Conservation (phyloP, 2,329 filamentous ascomycete species). For the Onygenales sp. region DNA sequence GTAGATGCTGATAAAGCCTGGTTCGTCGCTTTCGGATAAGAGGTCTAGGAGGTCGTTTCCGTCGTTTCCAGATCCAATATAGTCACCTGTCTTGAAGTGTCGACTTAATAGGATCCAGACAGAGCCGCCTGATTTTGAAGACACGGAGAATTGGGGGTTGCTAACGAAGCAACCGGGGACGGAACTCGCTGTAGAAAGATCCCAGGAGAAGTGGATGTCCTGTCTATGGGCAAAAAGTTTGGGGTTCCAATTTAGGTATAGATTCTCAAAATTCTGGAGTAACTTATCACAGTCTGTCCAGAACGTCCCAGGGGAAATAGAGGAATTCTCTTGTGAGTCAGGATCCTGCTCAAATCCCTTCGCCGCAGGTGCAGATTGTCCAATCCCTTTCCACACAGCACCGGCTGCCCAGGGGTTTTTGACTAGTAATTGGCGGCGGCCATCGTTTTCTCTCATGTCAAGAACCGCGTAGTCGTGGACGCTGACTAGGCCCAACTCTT, state of each 20-base stretch:
- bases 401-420: conserved; percentile 96
- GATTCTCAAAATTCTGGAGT: conserved; percentile 83
- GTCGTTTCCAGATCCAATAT: conserved; percentile 18
- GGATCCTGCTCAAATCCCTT: conserved; percentile 5
- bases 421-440: conserved; percentile 62
- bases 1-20: conserved; percentile 81
- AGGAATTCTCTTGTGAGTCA: conserved; percentile 14
- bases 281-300: conserved; percentile 89
- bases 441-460: conserved; percentile 57
- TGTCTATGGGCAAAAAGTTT: conserved; percentile 69
- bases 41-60: conserved; percentile 16
- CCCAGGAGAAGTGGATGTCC: conserved; percentile 86
- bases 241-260: conserved; percentile 97
- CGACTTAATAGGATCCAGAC: conserved; percentile 81
- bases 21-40: conserved; percentile 40
- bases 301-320: conserved; percentile 60
- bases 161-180: conserved; percentile 65
- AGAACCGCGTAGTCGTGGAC: conserved; percentile 93
- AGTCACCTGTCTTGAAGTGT: conserved; percentile 67
- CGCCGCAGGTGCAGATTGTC: conserved; percentile 6
- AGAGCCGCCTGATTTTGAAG: conserved; percentile 45
- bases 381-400: conserved; percentile 22
- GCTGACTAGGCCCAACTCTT: conserved; percentile 69
- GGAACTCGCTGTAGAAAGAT: conserved; percentile 41
- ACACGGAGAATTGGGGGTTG: conserved; percentile 52